phyloP scores from a whole-genome alignment of 2,329 filamentous ascomycete species.

The Onygenales sp. region DNA sequence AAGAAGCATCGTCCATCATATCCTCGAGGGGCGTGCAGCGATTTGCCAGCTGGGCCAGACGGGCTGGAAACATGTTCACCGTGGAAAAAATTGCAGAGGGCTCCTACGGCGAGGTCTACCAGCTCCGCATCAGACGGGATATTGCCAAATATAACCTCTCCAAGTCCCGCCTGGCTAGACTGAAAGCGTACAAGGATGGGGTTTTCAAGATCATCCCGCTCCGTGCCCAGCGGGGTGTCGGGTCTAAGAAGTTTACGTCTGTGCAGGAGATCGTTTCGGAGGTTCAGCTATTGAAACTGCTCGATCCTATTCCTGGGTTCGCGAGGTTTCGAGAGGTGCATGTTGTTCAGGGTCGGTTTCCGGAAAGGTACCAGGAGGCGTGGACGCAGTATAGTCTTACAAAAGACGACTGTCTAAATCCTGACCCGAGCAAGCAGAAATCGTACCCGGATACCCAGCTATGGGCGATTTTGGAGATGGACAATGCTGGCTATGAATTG shows the following conservation, averaged over 20 bases:
- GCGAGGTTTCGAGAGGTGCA: slow-evolving; percentile 52
- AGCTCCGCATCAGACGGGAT: slow-evolving; percentile 37
- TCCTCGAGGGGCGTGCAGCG: slow-evolving; percentile 28
- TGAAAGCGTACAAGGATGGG: slow-evolving; percentile 30
- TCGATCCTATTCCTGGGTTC: slow-evolving; percentile 53
- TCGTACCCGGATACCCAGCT: slow-evolving; percentile 48
- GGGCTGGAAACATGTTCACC: slow-evolving; percentile 29
- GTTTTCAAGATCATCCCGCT: slow-evolving; percentile 43
- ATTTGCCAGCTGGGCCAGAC: slow-evolving; percentile 30
- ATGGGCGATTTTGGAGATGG: slow-evolving; percentile 58
- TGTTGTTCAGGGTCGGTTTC: slow-evolving; percentile 48
- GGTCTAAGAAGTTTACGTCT: slow-evolving; percentile 34
- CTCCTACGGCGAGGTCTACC: slow-evolving; percentile 58
- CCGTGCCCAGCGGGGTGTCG: slow-evolving; percentile 28
- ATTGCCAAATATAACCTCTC: slow-evolving; percentile 24
- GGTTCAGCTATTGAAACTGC: slow-evolving; percentile 45
- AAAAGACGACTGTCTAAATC: slow-evolving; percentile 42
- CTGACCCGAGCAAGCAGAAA: slow-evolving; percentile 45
- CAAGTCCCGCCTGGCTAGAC: slow-evolving; percentile 27
- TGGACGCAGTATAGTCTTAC: slow-evolving; percentile 31
- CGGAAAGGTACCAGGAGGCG: slow-evolving; percentile 40
- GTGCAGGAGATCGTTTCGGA: slow-evolving; percentile 43
- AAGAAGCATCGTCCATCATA: slow-evolving; percentile 26
- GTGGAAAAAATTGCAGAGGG: slow-evolving; percentile 57
- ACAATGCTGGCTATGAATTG: slow-evolving; percentile 53